Evolutionary conservation across 179 eudicot species (phyloP), one percentile per base, ranked within the genome.

Genomic region (Dionaea muscipula): DNA sequence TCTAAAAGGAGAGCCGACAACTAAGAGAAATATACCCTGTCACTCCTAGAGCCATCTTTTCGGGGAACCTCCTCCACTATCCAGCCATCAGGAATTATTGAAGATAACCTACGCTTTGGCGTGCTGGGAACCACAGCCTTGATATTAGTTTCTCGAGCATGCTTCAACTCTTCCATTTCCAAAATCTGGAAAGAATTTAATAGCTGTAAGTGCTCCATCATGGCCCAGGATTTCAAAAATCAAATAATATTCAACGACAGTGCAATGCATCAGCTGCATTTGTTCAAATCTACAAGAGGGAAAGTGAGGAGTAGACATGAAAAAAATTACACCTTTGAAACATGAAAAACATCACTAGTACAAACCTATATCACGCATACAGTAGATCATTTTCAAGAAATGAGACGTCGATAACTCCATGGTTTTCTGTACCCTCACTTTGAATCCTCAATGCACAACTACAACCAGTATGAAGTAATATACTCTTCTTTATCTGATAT

Each of bases 1-100:
- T n/a, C n/a, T n/a, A 31, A 31, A 37, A 48, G 63, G 55, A 50
- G 72, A 20, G 47, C 20, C 22, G 19, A 43, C 22, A 18, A 43
- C 19, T n/a, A 1, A 14, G 12, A 47, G 21, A 47, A 24, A 23
- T 17, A 18, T 67, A 82, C 90, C 79, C 67, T 77, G 74, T 82
- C 85, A 21, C 60, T 46, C 38, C 55, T 75, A 52, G 51, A 26
- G 61, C 75, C 74, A 28, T 36, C 21, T 60, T 48, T 62, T 37
- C 90, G 77, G 35, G 70, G 79, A 47, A 75, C 66, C 51, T 71
- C 67, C 71, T 73, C 67, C 23, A 75, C 73, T 18, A 61, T 59
- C 85, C 90, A 82, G 49, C 71, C 83, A 40, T 55, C 74, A 39
- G 83, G 90, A 55, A 82, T 61, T 19, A 50, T 48, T 36, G 63